Evolutionary conservation across 129 eudicot genomes (phyloP).

Genomic region (Logfia minima): DNA sequence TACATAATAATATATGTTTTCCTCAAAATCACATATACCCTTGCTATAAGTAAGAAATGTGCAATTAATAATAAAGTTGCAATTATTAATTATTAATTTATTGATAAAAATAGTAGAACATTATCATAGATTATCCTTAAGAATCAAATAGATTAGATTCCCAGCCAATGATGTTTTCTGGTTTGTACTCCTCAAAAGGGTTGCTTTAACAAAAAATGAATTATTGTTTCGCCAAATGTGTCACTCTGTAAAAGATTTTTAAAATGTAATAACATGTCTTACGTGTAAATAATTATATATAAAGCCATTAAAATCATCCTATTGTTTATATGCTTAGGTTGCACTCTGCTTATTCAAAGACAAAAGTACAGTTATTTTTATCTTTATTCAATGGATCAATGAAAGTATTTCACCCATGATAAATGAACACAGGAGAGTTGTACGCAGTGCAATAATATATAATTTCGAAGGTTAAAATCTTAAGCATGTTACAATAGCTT

Average conservation of each 20-base stretch:
- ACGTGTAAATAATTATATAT: background rate
- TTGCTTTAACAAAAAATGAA: background rate
- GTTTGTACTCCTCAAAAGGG: constrained; percentile 10
- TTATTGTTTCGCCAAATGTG: background rate
- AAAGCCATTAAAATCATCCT: too few relatives aligned
- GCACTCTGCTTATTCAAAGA: too few relatives aligned
- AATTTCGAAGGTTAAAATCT: too few relatives aligned
- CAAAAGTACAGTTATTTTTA: too few relatives aligned
- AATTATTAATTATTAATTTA: background rate
- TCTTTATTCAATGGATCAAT: background rate
- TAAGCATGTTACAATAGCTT: too few relatives aligned
- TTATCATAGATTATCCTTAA: constrained; percentile 5
- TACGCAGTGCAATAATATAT: constrained; percentile 5
- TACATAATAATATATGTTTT: too few relatives aligned
- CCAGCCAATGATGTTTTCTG: constrained; percentile 17
- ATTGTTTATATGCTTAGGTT: too few relatives aligned
- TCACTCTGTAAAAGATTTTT: background rate
- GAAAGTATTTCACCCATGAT: background rate
- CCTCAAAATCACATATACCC: too few relatives aligned
- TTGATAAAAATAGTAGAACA: background rate
- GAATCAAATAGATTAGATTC: constrained; percentile 14
- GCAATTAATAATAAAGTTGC: background rate
- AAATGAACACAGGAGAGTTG: constrained; percentile 21
- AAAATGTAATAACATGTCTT: background rate
- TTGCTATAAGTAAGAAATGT: too few relatives aligned